Percentiles rank a stretch among this genome's conserved stretches.
Evolutionary conservation across 2,329 filamentous ascomycete species (phyloP).

Genomic region (Cladosporium sphaerospermum): DNA sequence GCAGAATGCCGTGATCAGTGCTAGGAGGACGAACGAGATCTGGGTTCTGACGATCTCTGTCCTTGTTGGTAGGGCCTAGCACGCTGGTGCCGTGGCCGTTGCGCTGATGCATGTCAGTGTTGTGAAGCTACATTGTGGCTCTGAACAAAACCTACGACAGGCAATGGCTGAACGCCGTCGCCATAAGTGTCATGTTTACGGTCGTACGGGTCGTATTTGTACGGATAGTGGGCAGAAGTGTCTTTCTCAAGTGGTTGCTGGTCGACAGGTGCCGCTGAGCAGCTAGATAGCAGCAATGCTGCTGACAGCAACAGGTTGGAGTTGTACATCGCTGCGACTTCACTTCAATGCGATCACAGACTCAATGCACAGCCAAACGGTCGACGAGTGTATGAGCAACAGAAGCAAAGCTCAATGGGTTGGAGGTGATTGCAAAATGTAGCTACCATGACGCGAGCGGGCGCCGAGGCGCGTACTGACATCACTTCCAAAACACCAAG

Average conservation of each 20-base stretch:
- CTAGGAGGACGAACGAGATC: slow-evolving; percentile 66
- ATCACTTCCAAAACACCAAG: not conserved
- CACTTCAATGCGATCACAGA: not conserved
- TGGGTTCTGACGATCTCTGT: slow-evolving; percentile 62
- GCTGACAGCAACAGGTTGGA: slow-evolving; percentile 4
- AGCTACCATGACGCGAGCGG: not conserved
- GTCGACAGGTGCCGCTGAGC: slow-evolving; percentile 5
- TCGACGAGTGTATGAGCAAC: not conserved
- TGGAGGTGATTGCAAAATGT: not conserved
- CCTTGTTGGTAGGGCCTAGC: slow-evolving; percentile 63
- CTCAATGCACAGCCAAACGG: not conserved
- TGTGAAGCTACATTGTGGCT: not conserved
- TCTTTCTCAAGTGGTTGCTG: slow-evolving; percentile 1
- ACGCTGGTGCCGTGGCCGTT: slow-evolving; percentile 54
- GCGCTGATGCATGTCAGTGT: slow-evolving; percentile 15
- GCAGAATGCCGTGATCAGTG: slow-evolving; percentile 64
- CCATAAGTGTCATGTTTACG: slow-evolving; percentile 55
- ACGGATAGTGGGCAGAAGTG: not conserved
- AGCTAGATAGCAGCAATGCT: slow-evolving; percentile 5
- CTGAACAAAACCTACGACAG: slow-evolving; percentile 35
- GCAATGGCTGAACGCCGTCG: slow-evolving; percentile 57
- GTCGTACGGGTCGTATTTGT: slow-evolving; percentile 56
- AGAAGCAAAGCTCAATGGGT: not conserved
- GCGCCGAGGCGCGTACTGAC: slow-evolving; percentile 1
- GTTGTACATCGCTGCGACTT: not conserved